phyloP scores from a whole-genome alignment of 2,329 filamentous ascomycete genomes.

The Lasiodiplodia theobromae region DNA sequence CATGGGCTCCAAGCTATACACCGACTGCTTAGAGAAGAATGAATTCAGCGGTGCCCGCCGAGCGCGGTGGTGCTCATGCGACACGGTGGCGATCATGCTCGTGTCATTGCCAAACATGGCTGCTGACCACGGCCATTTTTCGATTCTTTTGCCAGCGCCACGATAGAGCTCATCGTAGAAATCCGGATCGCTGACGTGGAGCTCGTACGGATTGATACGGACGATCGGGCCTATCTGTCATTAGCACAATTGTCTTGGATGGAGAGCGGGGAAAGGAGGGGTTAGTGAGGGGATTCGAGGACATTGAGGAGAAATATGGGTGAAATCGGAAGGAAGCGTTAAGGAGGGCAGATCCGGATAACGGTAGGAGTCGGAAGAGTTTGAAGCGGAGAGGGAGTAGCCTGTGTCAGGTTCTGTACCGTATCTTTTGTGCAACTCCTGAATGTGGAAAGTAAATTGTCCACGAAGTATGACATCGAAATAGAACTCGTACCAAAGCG shows the following conservation, averaged over 20 bases:
- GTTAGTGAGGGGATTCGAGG: background rate
- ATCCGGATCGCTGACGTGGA: conserved; percentile 38
- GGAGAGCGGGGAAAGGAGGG: conserved; percentile 6
- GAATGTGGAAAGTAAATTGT: conserved; percentile 35
- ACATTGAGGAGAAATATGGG: conserved; percentile 15
- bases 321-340: background rate
- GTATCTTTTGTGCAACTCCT: conserved; percentile 37
- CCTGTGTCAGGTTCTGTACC: conserved; percentile 26
- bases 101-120: conserved; percentile 31
- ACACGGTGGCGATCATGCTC: conserved; percentile 32
- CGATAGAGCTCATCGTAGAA: conserved; percentile 35
- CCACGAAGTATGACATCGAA: conserved; percentile 36
- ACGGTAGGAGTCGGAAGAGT: conserved; percentile 2
- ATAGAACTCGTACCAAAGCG: conserved; percentile 39
- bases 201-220: conserved; percentile 43
- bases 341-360: background rate
- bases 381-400: background rate
- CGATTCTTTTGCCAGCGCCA: conserved; percentile 5
- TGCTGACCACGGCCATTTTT: conserved; percentile 34
- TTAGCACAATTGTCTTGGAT: background rate
- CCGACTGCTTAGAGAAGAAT: conserved; percentile 39
- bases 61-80: conserved; percentile 34
- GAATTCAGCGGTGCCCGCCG: conserved; percentile 36
- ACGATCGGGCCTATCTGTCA: conserved; percentile 38
- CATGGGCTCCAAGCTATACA: conserved; percentile 35